Conservation (phyloP, 371 early-diverging fungal species). For the Batrachochytrium dendrobatidis region DNA sequence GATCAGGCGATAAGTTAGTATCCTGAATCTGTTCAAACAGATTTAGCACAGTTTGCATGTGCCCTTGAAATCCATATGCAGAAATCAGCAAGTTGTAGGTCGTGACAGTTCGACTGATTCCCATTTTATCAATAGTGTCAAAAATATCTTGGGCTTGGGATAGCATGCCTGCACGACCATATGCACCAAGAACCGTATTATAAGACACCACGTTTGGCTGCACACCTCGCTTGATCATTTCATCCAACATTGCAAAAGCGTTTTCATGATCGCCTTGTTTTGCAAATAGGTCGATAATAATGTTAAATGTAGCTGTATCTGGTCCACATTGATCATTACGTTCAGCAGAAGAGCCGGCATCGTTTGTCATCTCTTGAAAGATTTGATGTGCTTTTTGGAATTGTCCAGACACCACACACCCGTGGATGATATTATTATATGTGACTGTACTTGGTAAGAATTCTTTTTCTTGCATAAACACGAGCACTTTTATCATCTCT, state of each 20-base stretch:
- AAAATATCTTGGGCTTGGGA: neutral
- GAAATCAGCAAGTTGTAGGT: neutral
- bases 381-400: neutral
- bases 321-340: neutral
- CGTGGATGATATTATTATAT: slow-evolving; percentile 2
- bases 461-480: neutral
- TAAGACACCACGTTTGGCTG: neutral
- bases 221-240: neutral
- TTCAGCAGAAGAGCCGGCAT: neutral
- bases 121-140: neutral
- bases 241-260: neutral
- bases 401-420: neutral
- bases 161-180: neutral
- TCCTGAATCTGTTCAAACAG: neutral
- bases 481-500: neutral
- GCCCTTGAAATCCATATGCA: neutral
- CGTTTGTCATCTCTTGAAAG: neutral
- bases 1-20: neutral
- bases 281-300: neutral
- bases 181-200: neutral
- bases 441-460: neutral
- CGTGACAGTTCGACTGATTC: neutral
- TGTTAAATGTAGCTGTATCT: neutral
- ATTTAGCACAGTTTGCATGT: neutral
- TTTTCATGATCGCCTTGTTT: neutral